phyloP scores from a whole-genome alignment of 257 asterid species.

The Penstemon barbatus region DNA sequence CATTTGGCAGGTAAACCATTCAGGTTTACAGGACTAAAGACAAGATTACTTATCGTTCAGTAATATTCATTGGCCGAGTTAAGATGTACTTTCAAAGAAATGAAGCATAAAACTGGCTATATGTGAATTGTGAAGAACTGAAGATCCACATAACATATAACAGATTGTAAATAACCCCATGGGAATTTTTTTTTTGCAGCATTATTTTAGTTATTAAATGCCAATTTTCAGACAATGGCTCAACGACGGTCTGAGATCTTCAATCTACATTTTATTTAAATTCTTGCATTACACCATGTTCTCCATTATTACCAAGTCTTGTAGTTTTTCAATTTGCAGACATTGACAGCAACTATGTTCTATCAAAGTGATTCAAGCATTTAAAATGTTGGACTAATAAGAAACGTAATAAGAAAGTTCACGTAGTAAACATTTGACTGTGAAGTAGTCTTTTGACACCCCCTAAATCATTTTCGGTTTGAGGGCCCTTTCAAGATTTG shows the following conservation, averaged over 20 bases:
- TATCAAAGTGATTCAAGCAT: background rate
- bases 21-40: background rate
- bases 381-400: too few relatives aligned
- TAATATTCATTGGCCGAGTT: background rate
- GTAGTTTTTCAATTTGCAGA: background rate
- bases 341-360: background rate
- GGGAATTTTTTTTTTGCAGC: background rate
- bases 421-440: too few relatives aligned
- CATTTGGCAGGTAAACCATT: background rate
- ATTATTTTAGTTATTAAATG: background rate
- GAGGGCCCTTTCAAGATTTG: too few relatives aligned
- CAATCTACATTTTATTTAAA: background rate
- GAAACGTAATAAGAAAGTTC: too few relatives aligned
- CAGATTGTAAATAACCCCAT: background rate
- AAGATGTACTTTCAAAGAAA: background rate
- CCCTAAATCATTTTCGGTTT: too few relatives aligned
- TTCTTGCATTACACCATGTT: background rate
- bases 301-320: background rate
- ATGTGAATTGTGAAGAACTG: background rate
- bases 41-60: background rate
- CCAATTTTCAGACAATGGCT: background rate
- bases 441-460: too few relatives aligned
- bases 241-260: background rate
- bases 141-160: too few relatives aligned
- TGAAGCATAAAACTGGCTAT: background rate